Evolutionary conservation across 441 rosid genomes (phyloP).

Genomic region (Kokia cookei): DNA sequence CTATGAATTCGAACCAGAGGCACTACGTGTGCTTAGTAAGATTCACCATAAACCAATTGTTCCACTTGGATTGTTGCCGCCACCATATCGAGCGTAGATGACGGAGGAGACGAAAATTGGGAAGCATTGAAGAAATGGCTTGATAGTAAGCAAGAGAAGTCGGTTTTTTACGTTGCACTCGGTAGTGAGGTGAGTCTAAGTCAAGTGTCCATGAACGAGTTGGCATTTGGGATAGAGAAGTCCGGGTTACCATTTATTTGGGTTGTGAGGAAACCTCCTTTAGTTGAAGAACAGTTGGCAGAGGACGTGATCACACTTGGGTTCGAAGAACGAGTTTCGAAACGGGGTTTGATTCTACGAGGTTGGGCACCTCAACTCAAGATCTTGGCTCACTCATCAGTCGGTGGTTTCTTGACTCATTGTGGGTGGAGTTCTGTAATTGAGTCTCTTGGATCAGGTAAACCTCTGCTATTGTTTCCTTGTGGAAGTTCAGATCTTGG

Average conservation of each 20-base stretch:
- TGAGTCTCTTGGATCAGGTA: constrained; percentile 23
- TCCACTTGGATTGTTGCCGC: constrained; percentile 58
- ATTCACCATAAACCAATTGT: constrained; percentile 35
- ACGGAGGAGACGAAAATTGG: constrained; percentile 18
- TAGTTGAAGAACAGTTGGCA: constrained; percentile 8
- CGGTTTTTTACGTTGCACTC: constrained; percentile 49
- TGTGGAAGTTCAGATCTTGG: constrained; percentile 4
- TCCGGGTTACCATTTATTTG: constrained; percentile 49
- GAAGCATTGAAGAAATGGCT: constrained; percentile 36
- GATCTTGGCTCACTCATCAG: constrained; percentile 35
- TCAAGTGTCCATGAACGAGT: constrained; percentile 26
- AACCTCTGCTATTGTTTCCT: not conserved
- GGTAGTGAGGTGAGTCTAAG: constrained; percentile 48
- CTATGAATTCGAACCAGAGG: constrained; percentile 50
- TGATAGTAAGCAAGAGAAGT: constrained; percentile 26
- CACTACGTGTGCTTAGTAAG: constrained; percentile 35
- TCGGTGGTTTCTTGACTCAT: constrained; percentile 49
- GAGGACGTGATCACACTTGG: constrained; percentile 23
- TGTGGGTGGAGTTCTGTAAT: constrained; percentile 41
- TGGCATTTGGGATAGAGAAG: constrained; percentile 55
- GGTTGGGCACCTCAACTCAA: constrained; percentile 37
- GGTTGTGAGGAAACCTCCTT: constrained; percentile 27
- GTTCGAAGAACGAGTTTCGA: not conserved
- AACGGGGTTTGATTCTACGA: constrained; percentile 13
- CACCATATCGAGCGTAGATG: constrained; percentile 5